Base-by-base conservation (phyloP, 805 yeast species). In the Sugiyamaella mastotermitis region DNA sequence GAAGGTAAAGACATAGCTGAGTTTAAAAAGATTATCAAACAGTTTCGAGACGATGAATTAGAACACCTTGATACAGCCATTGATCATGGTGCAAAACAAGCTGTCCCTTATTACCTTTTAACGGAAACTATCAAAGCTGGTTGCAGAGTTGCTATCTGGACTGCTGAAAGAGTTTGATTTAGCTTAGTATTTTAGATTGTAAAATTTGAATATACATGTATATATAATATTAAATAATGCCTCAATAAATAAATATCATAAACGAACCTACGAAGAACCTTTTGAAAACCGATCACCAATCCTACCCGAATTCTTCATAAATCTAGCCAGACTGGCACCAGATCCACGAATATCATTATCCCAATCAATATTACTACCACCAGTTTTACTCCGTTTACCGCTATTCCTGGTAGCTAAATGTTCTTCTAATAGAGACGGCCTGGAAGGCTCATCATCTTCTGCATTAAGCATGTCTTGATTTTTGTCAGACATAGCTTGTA, bases 31-130 rank as follows among this genome's bases (percentile, higher is more conserved):
- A 70, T 75, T 1, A 80, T 92, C 38, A 77, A 77, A 41, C 68
- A 73, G 36, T 92, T 90, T 58, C 72, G 98, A 56, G 97, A 90
- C 56, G 95, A 90, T 36, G 98, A 90, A 60, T 68, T 90, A 43
- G 97, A 90, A 61, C 98, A 92, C 65, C 69, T 92, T 49, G 86
- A 92, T 50, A 90, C 95, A 0, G 98, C 98, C 0, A 75, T 92
- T 15, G 82, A 83, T 49, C 72, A 92, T 53, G 97, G 90, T 57
- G 88, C 97, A 0, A 84, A 87, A 48, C 76, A 78, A 51, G 98
- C 98, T 2, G 83, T 85, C 35, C 97, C 97, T 1, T 92, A 92
- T 61, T 73, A 83, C 71, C 58, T 90, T 23, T 68, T 92, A 33
- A 90, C 97, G 0, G 97, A 90, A 57, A 76, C 80, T 4, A 87